Evolutionary conservation across 805 yeast genomes (phyloP).

Genomic region (Teunomyces funiuensis): DNA sequence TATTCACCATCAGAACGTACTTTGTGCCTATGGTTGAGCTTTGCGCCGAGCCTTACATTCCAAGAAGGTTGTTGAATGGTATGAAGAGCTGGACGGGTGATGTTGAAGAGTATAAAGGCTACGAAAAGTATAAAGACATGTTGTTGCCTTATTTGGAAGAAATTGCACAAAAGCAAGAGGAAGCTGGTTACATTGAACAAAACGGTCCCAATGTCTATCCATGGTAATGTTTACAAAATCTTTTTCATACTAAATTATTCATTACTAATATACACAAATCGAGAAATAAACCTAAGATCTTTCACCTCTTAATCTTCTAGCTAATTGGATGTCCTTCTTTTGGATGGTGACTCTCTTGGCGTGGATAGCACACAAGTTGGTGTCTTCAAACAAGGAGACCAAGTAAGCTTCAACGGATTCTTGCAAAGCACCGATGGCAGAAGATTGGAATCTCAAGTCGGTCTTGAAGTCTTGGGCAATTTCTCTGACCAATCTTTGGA

Average conservation of each 20-base stretch:
- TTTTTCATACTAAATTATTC: conserved; percentile 6
- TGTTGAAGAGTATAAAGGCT: conserved; percentile 63
- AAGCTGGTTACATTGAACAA: conserved; percentile 38
- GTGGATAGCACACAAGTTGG: conserved; percentile 97
- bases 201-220: conserved; percentile 45
- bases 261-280: conserved; percentile 14
- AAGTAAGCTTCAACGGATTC: conserved; percentile 98
- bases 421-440: conserved; percentile 96
- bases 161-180: conserved; percentile 50
- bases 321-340: conserved; percentile 97
- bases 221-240: conserved; percentile 20
- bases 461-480: conserved; percentile 93
- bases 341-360: conserved; percentile 99
- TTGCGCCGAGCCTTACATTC: conserved; percentile 59
- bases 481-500: conserved; percentile 95
- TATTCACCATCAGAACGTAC: conserved; percentile 65
- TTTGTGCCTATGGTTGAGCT: conserved; percentile 55
- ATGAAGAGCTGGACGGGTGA: conserved; percentile 59
- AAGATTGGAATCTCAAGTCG: conserved; percentile 93
- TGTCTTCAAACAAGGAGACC: conserved; percentile 94
- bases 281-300: conserved; percentile 58
- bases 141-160: conserved; percentile 54
- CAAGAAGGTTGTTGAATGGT: conserved; percentile 59
- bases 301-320: conserved; percentile 97
- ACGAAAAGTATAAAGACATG: conserved; percentile 50